Conservation (phyloP, 257 asterid species). For the Craterostigma plantagineum region DNA sequence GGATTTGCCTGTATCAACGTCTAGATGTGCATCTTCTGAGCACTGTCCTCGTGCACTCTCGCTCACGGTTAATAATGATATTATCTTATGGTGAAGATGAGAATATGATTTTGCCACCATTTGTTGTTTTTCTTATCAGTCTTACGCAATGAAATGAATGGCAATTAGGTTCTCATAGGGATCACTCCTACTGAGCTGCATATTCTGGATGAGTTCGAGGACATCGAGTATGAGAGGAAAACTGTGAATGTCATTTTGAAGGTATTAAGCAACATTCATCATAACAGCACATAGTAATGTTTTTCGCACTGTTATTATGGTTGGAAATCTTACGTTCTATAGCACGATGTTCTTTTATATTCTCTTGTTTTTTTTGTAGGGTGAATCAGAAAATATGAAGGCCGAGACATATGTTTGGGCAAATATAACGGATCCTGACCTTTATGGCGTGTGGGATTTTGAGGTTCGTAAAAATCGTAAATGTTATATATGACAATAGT, state of each 20-base stretch:
- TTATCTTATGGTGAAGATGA: slow-evolving; percentile 3
- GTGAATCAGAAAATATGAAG: slow-evolving; percentile 31
- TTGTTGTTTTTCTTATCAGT: background rate
- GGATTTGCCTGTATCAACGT: background rate
- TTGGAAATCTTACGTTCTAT: background rate
- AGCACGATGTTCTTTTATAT: slow-evolving; percentile 2
- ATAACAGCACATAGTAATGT: no score
- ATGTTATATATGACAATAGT: no score
- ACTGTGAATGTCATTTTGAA: slow-evolving; percentile 31
- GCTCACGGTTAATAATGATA: background rate
- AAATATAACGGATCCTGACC: slow-evolving; percentile 42
- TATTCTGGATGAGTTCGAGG: slow-evolving; percentile 71
- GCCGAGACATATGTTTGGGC: slow-evolving; percentile 47
- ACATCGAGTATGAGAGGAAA: slow-evolving; percentile 60
- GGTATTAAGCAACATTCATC: slow-evolving; percentile 17
- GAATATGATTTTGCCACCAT: no score
- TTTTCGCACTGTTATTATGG: background rate
- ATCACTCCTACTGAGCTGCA: slow-evolving; percentile 54
- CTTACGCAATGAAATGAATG: no score
- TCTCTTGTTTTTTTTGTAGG: slow-evolving; percentile 23
- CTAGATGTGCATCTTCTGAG: no score
- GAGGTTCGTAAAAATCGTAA: no score
- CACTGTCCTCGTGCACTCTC: slow-evolving; percentile 6
- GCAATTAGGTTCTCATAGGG: slow-evolving; percentile 40
- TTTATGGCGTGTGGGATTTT: slow-evolving; percentile 62